phyloP scores from a whole-genome alignment of 805 yeast genomes.

The Gaillardinia entomophila region DNA sequence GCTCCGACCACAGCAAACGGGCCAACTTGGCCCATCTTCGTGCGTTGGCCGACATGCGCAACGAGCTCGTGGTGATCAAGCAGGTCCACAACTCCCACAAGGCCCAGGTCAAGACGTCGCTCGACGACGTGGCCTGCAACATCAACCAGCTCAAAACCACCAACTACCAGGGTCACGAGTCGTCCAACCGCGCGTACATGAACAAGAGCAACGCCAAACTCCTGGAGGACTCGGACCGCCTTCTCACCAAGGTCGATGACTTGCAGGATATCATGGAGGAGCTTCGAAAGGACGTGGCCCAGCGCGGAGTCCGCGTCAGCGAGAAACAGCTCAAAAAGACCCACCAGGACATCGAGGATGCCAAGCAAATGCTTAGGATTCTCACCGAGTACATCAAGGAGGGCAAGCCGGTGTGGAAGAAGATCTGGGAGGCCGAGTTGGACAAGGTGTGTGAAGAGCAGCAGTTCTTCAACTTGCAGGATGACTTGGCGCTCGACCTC shows the following conservation, averaged over 20 bases:
- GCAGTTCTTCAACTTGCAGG: slow-evolving; percentile 85
- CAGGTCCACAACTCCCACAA: slow-evolving; percentile 49
- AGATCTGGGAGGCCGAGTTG: slow-evolving; percentile 86
- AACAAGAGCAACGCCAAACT: slow-evolving; percentile 67
- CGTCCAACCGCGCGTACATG: slow-evolving; percentile 55
- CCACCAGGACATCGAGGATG: slow-evolving; percentile 55
- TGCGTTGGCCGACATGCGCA: slow-evolving; percentile 42
- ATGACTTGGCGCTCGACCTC: slow-evolving; percentile 73
- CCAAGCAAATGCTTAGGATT: slow-evolving; percentile 44
- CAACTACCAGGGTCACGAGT: slow-evolving; percentile 31
- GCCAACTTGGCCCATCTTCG: slow-evolving; percentile 7
- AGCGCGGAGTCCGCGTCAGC: slow-evolving; percentile 79
- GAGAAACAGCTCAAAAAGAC: slow-evolving; percentile 66
- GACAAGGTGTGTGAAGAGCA: slow-evolving; percentile 92
- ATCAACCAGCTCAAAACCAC: slow-evolving; percentile 47
- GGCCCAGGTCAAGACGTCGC: slow-evolving; percentile 33
- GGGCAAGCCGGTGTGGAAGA: slow-evolving; percentile 84
- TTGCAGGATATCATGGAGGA: slow-evolving; percentile 89
- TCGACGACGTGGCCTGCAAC: slow-evolving; percentile 39
- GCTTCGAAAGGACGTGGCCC: slow-evolving; percentile 84
- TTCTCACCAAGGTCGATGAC: slow-evolving; percentile 81
- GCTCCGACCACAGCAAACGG: slow-evolving; percentile 1
- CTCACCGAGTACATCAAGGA: slow-evolving; percentile 57
- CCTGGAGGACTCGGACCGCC: slow-evolving; percentile 67
- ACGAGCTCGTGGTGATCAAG: slow-evolving; percentile 53